Conservation (phyloP, 2,329 filamentous ascomycete species). For the Aspergillus ibericus region DNA sequence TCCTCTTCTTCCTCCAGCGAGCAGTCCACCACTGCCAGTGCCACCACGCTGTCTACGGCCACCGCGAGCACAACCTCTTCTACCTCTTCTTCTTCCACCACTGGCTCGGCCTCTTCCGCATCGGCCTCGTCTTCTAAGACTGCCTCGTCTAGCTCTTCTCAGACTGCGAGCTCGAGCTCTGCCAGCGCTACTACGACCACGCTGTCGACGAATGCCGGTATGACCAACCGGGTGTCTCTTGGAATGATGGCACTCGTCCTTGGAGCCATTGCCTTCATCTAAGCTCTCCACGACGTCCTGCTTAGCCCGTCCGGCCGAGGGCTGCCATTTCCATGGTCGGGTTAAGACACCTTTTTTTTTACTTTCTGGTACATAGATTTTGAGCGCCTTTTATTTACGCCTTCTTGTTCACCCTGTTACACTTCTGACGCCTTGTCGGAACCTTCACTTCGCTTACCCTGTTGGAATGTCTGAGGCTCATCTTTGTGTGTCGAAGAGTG, state of each 20-base stretch:
- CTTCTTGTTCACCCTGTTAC: background rate
- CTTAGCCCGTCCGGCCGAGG: background rate
- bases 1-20: conserved; percentile 11
- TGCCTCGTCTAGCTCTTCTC: conserved; percentile 19
- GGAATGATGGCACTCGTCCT: conserved; percentile 37
- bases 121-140: conserved; percentile 22
- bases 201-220: conserved; percentile 32
- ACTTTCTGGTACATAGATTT: conserved; percentile 6
- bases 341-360: background rate
- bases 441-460: background rate
- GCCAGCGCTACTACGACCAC: conserved; percentile 27
- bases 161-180: conserved; percentile 25
- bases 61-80: conserved; percentile 12
- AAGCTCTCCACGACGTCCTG: conserved; percentile 16
- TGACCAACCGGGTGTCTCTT: conserved; percentile 35
- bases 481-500: background rate
- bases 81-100: conserved; percentile 14
- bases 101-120: conserved; percentile 17
- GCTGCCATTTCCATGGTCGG: background rate
- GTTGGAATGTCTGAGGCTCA: background rate
- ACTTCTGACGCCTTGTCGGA: background rate
- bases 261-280: conserved; percentile 37
- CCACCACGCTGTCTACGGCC: conserved; percentile 22
- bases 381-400: background rate
- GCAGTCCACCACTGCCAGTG: conserved; percentile 22